phyloP scores from a whole-genome alignment of 495 filamentous ascomycete genomes.

The Xylaria cubensis region DNA sequence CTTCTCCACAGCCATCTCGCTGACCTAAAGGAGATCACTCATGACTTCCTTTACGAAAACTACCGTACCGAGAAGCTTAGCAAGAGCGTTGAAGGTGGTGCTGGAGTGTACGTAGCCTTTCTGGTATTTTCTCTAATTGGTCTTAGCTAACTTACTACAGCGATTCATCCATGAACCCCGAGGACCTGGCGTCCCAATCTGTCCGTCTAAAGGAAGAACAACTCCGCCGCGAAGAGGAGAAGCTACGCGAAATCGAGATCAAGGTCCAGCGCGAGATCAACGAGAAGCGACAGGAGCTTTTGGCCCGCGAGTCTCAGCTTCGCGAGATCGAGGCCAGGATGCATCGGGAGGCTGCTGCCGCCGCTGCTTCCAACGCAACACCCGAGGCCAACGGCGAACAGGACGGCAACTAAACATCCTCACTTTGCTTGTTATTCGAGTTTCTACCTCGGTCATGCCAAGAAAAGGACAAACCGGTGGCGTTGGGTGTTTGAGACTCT shows the following conservation, averaged over 20 bases:
- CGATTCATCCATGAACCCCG: constrained; percentile 95
- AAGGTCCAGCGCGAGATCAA: constrained; percentile 99
- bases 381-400: constrained; percentile 57
- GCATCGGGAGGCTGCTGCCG: constrained; percentile 59
- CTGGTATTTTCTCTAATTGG: constrained; percentile 1
- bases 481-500: constrained; percentile 45
- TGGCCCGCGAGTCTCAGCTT: constrained; percentile 97
- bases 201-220: constrained; percentile 99
- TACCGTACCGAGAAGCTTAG: constrained; percentile 99
- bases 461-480: constrained; percentile 33
- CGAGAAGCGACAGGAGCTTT: constrained; percentile 97
- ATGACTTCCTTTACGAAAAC: constrained; percentile 99
- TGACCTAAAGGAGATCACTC: constrained; percentile 98
- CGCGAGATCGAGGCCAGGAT: constrained; percentile 82
- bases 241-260: constrained; percentile 97
- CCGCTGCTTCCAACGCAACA: constrained; percentile 38
- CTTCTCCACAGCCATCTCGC: constrained; percentile 96
- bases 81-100: constrained; percentile 96
- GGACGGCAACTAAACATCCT: constrained; percentile 45
- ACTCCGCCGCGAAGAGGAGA: constrained; percentile 98
- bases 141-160: constrained; percentile 47
- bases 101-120: constrained; percentile 72
- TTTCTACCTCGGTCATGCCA: constrained; percentile 36
- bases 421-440: constrained; percentile 33
- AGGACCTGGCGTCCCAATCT: constrained; percentile 94